Evolutionary conservation across 208 protist genomes (phyloP).

Genomic region (Spongospora subterranea): DNA sequence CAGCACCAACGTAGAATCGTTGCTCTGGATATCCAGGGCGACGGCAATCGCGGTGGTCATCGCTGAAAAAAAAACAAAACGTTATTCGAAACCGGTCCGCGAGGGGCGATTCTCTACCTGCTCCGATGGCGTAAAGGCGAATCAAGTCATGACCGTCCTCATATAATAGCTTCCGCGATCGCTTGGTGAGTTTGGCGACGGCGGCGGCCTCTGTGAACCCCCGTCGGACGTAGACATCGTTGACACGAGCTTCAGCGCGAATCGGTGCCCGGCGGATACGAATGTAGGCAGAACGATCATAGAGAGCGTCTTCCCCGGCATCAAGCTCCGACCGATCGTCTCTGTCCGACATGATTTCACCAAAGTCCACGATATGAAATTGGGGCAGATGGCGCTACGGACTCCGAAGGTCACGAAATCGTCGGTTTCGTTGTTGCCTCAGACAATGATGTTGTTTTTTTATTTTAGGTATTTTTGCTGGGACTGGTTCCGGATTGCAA

Average conservation of each 20-base stretch:
- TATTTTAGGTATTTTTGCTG: too few relatives aligned
- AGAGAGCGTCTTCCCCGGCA: not conserved
- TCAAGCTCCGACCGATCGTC: too few relatives aligned
- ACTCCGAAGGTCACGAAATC: too few relatives aligned
- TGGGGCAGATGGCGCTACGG: too few relatives aligned
- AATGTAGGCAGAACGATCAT: not conserved
- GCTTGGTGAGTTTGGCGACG: not conserved
- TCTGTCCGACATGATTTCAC: too few relatives aligned
- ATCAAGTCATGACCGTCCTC: not conserved
- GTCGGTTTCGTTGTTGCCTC: too few relatives aligned
- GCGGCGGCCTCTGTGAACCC: not conserved
- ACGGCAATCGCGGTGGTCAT: conserved; percentile 22
- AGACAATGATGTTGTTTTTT: too few relatives aligned
- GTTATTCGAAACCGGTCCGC: not conserved
- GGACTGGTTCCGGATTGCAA: too few relatives aligned
- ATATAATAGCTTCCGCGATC: not conserved
- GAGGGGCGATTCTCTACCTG: not conserved
- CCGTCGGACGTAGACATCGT: conserved; percentile 44
- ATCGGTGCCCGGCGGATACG: not conserved
- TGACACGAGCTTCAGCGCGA: conserved; percentile 33
- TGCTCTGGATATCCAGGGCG: conserved; percentile 4
- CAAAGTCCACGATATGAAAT: too few relatives aligned
- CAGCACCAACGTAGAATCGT: not conserved
- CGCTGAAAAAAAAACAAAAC: conserved; percentile 1
- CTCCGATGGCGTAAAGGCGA: conserved; percentile 28